These are phyloP conservation scores for Eucalyptus victrix DNA, from an alignment of 345 rosid species.

Conservation along the genomic window DNA sequence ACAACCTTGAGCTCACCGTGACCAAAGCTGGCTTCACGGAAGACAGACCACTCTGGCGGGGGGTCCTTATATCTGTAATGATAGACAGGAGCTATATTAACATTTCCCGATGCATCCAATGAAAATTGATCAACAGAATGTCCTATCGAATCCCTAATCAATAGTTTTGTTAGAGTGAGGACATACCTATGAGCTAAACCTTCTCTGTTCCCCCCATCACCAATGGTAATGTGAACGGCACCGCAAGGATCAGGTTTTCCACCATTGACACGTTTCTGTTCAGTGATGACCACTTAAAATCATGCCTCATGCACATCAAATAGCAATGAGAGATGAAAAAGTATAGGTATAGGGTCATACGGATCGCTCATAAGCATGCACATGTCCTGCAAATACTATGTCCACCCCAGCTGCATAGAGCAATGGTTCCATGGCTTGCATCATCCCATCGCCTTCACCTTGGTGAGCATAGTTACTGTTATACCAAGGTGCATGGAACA, in stretches of 20 bases:
- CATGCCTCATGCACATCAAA: not conserved
- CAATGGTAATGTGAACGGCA: constrained; percentile 23
- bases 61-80: constrained; percentile 59
- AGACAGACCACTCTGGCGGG: constrained; percentile 80
- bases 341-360: no score
- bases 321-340: not conserved
- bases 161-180: no score
- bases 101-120: no score
- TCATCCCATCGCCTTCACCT: constrained; percentile 76
- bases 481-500: constrained; percentile 52
- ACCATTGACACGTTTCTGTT: constrained; percentile 58
- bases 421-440: constrained; percentile 78
- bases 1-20: constrained; percentile 80
- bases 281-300: not conserved
- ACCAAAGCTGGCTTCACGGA: constrained; percentile 99
- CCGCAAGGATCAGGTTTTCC: constrained; percentile 71
- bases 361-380: constrained; percentile 28
- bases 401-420: constrained; percentile 75
- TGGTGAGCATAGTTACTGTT: constrained; percentile 22
- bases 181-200: no score
- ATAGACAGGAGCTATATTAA: not conserved
- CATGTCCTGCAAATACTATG: constrained; percentile 72
- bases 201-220: no score
- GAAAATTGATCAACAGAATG: no score
- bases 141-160: no score